These are phyloP conservation scores for Dothideomycetes sp. DNA, from an alignment of 2,329 filamentous ascomycete species.

Conservation along the genomic window DNA sequence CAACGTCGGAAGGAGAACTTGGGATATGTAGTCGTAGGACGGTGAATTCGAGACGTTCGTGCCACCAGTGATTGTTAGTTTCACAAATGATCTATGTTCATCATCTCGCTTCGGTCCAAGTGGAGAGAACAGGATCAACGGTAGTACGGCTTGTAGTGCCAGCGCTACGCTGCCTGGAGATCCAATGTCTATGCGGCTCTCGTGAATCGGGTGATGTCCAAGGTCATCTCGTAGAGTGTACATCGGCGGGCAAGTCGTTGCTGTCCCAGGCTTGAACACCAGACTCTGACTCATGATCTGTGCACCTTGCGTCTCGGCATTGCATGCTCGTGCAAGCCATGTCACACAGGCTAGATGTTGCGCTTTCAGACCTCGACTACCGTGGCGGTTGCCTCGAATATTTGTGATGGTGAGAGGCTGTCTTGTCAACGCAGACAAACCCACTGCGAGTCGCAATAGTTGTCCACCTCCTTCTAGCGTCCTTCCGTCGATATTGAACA, in stretches of 20 bases:
- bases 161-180: slow-evolving; percentile 45
- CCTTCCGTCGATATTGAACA: slow-evolving; percentile 39
- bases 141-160: slow-evolving; percentile 48
- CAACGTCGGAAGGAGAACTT: slow-evolving; percentile 46
- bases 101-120: slow-evolving; percentile 8
- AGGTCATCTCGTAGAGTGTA: slow-evolving; percentile 12
- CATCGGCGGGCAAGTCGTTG: slow-evolving; percentile 10
- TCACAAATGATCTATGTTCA: slow-evolving; percentile 13
- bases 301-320: slow-evolving; percentile 31
- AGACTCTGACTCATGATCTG: slow-evolving; percentile 32
- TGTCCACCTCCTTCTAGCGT: slow-evolving; percentile 54
- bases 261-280: slow-evolving; percentile 23
- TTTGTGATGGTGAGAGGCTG: slow-evolving; percentile 39
- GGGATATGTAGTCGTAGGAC: slow-evolving; percentile 43
- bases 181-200: slow-evolving; percentile 31
- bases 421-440: slow-evolving; percentile 41
- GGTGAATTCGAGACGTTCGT: slow-evolving; percentile 47
- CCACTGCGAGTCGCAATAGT: slow-evolving; percentile 45
- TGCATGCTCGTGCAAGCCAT: slow-evolving; percentile 39
- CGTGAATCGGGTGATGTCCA: slow-evolving; percentile 16
- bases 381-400: slow-evolving; percentile 42
- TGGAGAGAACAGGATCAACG: slow-evolving; percentile 42
- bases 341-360: slow-evolving; percentile 46
- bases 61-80: slow-evolving; percentile 41
- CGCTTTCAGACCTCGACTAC: slow-evolving; percentile 43